Percentiles rank a stretch among this genome's conserved stretches.
phyloP scores from a whole-genome alignment of 129 eudicot species.

The Dittrichia graveolens region DNA sequence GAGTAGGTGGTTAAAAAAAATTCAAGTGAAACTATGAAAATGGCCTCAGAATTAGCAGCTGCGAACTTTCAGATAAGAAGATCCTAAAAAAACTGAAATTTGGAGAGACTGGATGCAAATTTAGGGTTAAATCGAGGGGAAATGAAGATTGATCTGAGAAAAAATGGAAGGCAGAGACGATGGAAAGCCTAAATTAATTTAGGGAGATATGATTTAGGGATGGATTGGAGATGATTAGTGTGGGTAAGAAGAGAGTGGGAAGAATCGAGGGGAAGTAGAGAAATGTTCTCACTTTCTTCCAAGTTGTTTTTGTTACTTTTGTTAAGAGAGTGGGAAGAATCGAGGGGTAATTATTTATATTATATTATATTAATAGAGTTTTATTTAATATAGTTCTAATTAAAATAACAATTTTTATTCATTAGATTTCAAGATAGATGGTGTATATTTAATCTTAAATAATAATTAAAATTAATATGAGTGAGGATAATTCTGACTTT shows the following conservation, averaged over 20 bases:
- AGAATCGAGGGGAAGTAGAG: not conserved
- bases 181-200: conserved; percentile 5
- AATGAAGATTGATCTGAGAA: conserved; percentile 14
- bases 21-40: not conserved
- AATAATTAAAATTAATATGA: no score
- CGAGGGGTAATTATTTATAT: no score
- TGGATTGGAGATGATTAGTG: conserved; percentile 13
- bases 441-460: no score
- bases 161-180: conserved; percentile 1
- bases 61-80: not conserved
- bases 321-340: no score
- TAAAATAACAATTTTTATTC: no score
- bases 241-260: not conserved
- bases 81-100: not conserved
- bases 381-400: no score
- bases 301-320: conserved; percentile 16
- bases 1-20: not conserved
- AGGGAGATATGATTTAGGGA: not conserved
- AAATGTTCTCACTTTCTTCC: conserved; percentile 25
- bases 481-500: no score
- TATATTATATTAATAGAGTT: no score
- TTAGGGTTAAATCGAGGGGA: not conserved
- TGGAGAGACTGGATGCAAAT: not conserved
- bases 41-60: not conserved
- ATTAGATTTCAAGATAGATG: no score